Conservation (phyloP, 2,329 filamentous ascomycete species). For the Colletotrichum costaricense region DNA sequence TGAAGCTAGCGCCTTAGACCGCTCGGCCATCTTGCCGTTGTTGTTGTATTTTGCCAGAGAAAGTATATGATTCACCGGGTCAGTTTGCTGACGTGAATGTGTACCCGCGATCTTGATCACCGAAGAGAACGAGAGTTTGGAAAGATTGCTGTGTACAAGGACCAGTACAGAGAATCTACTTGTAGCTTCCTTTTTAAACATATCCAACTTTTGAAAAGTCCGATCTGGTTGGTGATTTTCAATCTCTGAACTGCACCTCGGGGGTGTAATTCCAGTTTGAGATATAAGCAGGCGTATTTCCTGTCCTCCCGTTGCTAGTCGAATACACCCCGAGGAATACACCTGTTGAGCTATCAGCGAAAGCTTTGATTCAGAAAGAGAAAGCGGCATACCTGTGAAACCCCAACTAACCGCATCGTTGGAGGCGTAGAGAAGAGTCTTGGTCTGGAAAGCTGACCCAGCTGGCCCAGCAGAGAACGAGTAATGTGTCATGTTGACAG, state of each 20-base stretch:
- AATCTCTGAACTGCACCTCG: conserved; percentile 49
- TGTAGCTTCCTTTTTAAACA: not conserved
- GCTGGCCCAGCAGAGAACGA: conserved; percentile 50
- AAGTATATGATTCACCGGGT: not conserved
- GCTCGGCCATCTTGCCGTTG: conserved; percentile 4
- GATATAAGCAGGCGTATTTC: conserved; percentile 57
- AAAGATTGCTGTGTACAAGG: not conserved
- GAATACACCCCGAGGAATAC: conserved; percentile 63
- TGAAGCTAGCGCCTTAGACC: conserved; percentile 22
- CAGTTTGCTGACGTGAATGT: not conserved
- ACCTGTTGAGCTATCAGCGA: conserved; percentile 45
- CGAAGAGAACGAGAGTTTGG: not conserved
- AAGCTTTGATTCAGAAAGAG: not conserved
- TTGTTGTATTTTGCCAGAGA: fast-evolving
- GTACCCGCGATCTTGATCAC: not conserved
- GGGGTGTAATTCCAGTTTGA: conserved; percentile 58
- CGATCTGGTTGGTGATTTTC: not conserved
- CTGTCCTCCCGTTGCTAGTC: conserved; percentile 61
- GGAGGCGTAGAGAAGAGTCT: conserved; percentile 47
- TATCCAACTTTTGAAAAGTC: not conserved
- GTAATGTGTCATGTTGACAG: conserved; percentile 59
- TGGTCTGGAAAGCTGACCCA: conserved; percentile 43
- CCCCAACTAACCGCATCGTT: conserved; percentile 25
- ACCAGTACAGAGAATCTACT: no score
- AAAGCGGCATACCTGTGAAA: conserved; percentile 47